Base-by-base conservation (phyloP, 768 basidiomycete genomes). In the Postia placenta region DNA sequence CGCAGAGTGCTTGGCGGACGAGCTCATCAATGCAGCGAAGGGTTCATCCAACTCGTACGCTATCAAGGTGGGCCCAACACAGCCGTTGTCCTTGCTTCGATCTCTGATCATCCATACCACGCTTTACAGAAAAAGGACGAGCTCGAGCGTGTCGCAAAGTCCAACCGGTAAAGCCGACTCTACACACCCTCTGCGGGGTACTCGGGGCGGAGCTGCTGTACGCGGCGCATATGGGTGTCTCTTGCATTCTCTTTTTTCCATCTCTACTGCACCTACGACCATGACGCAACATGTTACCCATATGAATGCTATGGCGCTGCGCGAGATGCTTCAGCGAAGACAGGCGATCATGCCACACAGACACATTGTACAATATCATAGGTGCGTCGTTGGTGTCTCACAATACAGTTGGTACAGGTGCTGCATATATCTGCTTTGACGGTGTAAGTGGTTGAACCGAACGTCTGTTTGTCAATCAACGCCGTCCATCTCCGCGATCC, bases 31-130 rank as follows among this genome's bases (percentile, higher is more conserved):
- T 70, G 96, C 96, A 47, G 96, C 95, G 57, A 98, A 99, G 78
- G 96, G 96, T 56, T 98, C 96, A 43, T 97, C 94, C 64, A 99
- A 99, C 87, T 98, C 95, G 48, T 99, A 98, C 69, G 95, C 95
- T 54, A 99, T 99, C 81, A 98, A 97, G 90, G 88, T 89, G 39
- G 40, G 72, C 26, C 19, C n/a, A 4, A 37, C 24, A 7, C 30
- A 33, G 15, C 30, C 28, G 28, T 50, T 46, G 14, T 40, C 6
- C 23, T 17, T 9, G 38, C 19, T 19, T 40, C 38, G 9, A 11
- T 43, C 4, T 43, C n/a, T 26, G 2, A 23, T 11, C 27, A 7
- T n/a, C 15, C 9, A 4, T 4, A 14, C 19, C 33, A 15, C 14
- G 3, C 38, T 28, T 52, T 41, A 61, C 65, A 90, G 92, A 94